Evolutionary conservation across 2,329 filamentous ascomycete genomes (phyloP), one percentile per base, ranked within the genome.

Genomic region (Apiospora koreana): DNA sequence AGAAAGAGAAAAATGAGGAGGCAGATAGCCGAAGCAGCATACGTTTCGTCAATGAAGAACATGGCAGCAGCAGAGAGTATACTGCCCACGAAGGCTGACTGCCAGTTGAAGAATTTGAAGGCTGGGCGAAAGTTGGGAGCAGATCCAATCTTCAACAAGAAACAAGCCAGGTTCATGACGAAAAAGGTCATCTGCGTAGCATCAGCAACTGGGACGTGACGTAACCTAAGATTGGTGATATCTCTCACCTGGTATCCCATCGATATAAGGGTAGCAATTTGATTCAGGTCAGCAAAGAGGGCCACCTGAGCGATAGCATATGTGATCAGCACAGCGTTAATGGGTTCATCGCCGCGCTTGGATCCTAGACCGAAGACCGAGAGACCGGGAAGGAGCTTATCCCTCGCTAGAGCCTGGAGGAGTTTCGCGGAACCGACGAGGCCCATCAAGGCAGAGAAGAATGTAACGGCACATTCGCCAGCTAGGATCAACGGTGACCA

Each of bases 41-140:
- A 95, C 0, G 94, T 86, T 38, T 92, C 92, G 78, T 97, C 93
- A 31, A 97, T 94, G 78, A 97, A 96, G 79, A 97, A 95, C 94
- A 97, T 97, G 73, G 92, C 93, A 1, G 87, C 87, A 0, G 92
- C 93, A 31, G 93, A 95, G 21, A 92, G 84, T n/a, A 96, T 75
- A 9, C 93, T 91, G 5, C 94, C 94, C 3, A 88, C 80, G 5
- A 92, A 88, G 2, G 94, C 94, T 6, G 93, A 95, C 78, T 94
- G 89, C 91, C 93, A 95, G 72, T 90, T 95, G 82, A 97, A 97
- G 77, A 95, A 95, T 77, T 94, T 92, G 80, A 97, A 97, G 0
- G 92, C 94, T 0, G 94, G 94, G 31, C 94, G 87, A 75, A 97
- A 97, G 77, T 97, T 97, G 4, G 94, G 94, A 0, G 94, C 94